Evolutionary conservation across 495 filamentous ascomycete species (phyloP).

Genomic region (Penicillium goetzii): DNA sequence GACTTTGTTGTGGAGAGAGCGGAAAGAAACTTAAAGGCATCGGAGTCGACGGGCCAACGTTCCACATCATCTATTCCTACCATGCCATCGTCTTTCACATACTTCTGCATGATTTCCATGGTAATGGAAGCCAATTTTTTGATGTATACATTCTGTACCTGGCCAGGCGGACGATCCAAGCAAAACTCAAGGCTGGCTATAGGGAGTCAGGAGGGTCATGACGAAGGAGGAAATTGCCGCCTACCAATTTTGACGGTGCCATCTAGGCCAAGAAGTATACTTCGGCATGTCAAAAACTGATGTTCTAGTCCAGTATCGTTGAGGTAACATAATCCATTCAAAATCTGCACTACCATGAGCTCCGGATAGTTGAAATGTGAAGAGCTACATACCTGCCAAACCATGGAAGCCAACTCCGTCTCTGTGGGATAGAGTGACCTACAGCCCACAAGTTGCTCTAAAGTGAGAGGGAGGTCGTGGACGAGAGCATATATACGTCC

Average conservation of each 20-base stretch:
- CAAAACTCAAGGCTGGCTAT: slow-evolving; percentile 17
- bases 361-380: slow-evolving; percentile 1
- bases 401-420: slow-evolving; percentile 20
- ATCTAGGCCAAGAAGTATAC: slow-evolving; percentile 19
- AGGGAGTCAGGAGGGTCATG: slow-evolving; percentile 6
- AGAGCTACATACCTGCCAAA: slow-evolving; percentile 19
- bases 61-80: slow-evolving; percentile 38
- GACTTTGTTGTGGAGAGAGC: slow-evolving; percentile 25
- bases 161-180: slow-evolving; percentile 5
- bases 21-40: slow-evolving; percentile 33
- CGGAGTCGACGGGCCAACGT: slow-evolving; percentile 35
- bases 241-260: slow-evolving; percentile 21
- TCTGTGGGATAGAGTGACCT: slow-evolving; percentile 15
- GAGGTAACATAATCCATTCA: slow-evolving; percentile 16
- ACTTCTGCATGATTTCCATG: slow-evolving; percentile 46
- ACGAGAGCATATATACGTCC: slow-evolving; percentile 8
- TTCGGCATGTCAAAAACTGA: slow-evolving; percentile 5
- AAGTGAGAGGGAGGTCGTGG: slow-evolving; percentile 16
- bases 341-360: slow-evolving; percentile 8
- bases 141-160: slow-evolving; percentile 21
- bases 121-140: slow-evolving; percentile 29
- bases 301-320: slow-evolving; percentile 8
- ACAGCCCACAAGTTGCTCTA: slow-evolving; percentile 20
- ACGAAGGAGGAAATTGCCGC: background rate
- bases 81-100: slow-evolving; percentile 38